Conservation (phyloP, 257 asterid species). For the Petunia secreta region DNA sequence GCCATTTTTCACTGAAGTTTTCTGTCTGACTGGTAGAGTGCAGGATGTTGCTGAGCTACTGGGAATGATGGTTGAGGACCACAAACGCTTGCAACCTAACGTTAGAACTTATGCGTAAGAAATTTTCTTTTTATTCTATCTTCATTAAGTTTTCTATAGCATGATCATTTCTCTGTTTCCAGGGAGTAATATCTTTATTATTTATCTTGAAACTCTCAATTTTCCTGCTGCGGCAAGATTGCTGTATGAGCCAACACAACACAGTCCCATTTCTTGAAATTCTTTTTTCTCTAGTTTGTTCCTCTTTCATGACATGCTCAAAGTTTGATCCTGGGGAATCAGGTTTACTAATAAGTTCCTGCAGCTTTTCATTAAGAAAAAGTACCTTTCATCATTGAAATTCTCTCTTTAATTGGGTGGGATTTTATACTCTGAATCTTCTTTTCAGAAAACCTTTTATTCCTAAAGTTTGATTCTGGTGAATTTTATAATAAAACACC, state of each 20-base stretch:
- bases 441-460: not conserved
- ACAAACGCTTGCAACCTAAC: constrained; percentile 94
- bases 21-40: constrained; percentile 59
- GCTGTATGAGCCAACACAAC: not conserved
- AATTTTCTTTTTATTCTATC: constrained; percentile 31
- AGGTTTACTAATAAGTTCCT: not conserved
- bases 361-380: constrained; percentile 18
- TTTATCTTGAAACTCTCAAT: constrained; percentile 13
- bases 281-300: not conserved
- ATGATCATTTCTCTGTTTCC: not conserved
- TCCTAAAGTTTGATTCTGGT: constrained; percentile 4
- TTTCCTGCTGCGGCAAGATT: not conserved
- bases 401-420: not conserved
- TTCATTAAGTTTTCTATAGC: constrained; percentile 11
- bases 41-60: constrained; percentile 98
- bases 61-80: constrained; percentile 99
- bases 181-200: not conserved
- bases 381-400: not conserved
- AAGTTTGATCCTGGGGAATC: constrained; percentile 24
- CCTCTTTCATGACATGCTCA: constrained; percentile 18
- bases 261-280: constrained; percentile 14
- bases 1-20: constrained; percentile 29
- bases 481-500: constrained; percentile 4
- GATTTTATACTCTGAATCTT: not conserved
- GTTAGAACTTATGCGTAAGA: constrained; percentile 98